A percentile compares a stretch with the other conserved stretches of the same genome.
Conservation (phyloP, 2,329 filamentous ascomycete species). For the Diaporthe nobilis region DNA sequence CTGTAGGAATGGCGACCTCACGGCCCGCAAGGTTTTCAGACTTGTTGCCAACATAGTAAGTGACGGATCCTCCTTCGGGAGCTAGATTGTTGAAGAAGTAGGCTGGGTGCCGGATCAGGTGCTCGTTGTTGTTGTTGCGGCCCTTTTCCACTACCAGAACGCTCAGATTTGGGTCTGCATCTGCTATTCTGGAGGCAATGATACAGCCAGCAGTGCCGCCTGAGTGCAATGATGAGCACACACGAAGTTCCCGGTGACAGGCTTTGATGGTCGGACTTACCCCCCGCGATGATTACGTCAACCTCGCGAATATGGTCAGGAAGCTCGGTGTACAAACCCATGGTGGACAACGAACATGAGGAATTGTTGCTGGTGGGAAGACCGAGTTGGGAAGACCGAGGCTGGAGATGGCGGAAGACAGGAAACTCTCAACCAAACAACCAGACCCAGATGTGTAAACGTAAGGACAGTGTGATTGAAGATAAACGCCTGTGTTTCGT, state of each 20-base stretch:
- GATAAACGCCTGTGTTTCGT: neutral
- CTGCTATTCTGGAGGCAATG: slow-evolving; percentile 63
- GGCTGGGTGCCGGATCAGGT: slow-evolving; percentile 63
- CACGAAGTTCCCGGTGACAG: neutral
- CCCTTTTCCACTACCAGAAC: slow-evolving; percentile 69
- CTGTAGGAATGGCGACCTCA: slow-evolving; percentile 53
- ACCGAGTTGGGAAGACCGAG: neutral
- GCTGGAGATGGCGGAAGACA: accelerated
- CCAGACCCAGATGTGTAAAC: neutral
- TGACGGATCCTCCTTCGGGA: slow-evolving; percentile 59
- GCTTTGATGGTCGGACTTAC: slow-evolving; percentile 45
- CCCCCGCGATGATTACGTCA: slow-evolving; percentile 66
- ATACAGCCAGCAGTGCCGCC: slow-evolving; percentile 65
- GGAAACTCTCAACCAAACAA: neutral
- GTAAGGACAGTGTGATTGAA: neutral
- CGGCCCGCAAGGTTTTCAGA: slow-evolving; percentile 60
- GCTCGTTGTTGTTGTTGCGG: slow-evolving; percentile 63
- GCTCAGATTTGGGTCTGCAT: slow-evolving; percentile 62
- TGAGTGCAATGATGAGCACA: slow-evolving; percentile 32
- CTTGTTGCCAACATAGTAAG: slow-evolving; percentile 63
- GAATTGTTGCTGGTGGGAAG: neutral
- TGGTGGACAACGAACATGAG: neutral
- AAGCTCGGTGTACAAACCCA: slow-evolving; percentile 41
- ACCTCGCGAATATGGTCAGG: slow-evolving; percentile 56
- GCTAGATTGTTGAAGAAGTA: slow-evolving; percentile 63